Base-by-base conservation (phyloP, 805 yeast genomes). In the Millerozyma miso region DNA sequence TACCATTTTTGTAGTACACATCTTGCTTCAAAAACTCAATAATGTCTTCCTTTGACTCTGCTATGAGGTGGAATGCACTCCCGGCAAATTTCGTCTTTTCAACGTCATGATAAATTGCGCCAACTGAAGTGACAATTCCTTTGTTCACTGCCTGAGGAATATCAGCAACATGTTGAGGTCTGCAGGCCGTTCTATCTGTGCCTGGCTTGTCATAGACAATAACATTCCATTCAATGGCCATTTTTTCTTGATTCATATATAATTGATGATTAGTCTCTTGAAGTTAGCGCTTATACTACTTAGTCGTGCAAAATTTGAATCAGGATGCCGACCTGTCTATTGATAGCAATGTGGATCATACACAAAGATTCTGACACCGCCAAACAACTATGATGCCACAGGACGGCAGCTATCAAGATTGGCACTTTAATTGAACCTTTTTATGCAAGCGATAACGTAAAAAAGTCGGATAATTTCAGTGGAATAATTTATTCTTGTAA, bases 201-300 rank as follows among this genome's bases (percentile, higher is more conserved):
- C 77, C 79, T 38, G 87, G 86, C 55, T 77, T 79, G 59, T 86
- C 95, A 60, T 70, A 81, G 31, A 85, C 77, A 55, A 83, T 69
- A 13, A 81, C 91, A 58, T 80, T 69, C 77, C 82, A 83, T 59
- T 83, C 88, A 66, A 67, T 54, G 41, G 60, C 48, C 60, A 55
- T 56, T 10, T 34, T 26, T 7, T 23, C 10, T 23, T 23, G n/a
- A n/a, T n/a, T n/a, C n/a, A n/a, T n/a, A n/a, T n/a, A n/a, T n/a
- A n/a, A n/a, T n/a, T n/a, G n/a, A n/a, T n/a, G n/a, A n/a, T n/a
- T n/a, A n/a, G n/a, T n/a, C n/a, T n/a, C n/a, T n/a, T n/a, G n/a
- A n/a, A n/a, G n/a, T n/a, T n/a, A n/a, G n/a, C n/a, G n/a, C n/a
- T n/a, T n/a, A n/a, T n/a, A n/a, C n/a, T n/a, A n/a, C n/a, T n/a